A percentile compares a stretch with the other conserved stretches of the same genome.
phyloP scores from a whole-genome alignment of 2,329 filamentous ascomycete species.

The Diaporthe destruens region DNA sequence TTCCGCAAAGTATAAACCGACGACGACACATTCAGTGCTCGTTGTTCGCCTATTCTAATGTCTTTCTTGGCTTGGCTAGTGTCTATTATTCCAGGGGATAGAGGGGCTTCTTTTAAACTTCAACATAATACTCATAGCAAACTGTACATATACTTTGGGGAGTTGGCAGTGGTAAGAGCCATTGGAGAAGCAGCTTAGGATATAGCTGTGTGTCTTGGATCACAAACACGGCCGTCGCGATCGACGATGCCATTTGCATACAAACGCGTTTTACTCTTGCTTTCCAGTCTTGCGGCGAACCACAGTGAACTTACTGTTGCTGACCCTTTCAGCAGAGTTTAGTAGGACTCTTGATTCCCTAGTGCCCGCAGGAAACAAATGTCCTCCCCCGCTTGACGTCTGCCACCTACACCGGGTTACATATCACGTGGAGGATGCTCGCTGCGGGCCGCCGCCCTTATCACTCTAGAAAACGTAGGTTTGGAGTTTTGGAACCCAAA shows the following conservation, averaged over 20 bases:
- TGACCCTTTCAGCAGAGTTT: background rate
- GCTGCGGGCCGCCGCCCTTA: background rate
- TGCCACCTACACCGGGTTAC: background rate
- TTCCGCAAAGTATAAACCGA: constrained; percentile 32
- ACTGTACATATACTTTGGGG: constrained; percentile 26
- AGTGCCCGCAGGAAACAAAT: background rate
- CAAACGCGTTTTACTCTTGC: background rate
- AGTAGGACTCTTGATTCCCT: no score
- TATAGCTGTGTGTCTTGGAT: constrained; percentile 36
- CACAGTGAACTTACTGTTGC: background rate
- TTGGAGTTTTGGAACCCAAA: background rate
- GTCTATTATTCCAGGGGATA: constrained; percentile 24
- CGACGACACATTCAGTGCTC: constrained; percentile 17
- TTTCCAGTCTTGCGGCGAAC: background rate
- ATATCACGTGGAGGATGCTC: background rate
- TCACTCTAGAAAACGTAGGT: background rate
- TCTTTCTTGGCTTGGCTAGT: constrained; percentile 32
- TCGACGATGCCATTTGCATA: constrained; percentile 27
- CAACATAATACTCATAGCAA: constrained; percentile 34
- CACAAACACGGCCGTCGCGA: constrained; percentile 26
- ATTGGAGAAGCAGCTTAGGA: constrained; percentile 24
- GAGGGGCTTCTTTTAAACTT: background rate
- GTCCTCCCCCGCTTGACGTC: background rate
- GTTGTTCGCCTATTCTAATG: constrained; percentile 34
- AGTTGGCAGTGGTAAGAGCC: constrained; percentile 16